Evolutionary conservation across 257 asterid genomes (phyloP).

Genomic region (Jacaranda mimosifolia): DNA sequence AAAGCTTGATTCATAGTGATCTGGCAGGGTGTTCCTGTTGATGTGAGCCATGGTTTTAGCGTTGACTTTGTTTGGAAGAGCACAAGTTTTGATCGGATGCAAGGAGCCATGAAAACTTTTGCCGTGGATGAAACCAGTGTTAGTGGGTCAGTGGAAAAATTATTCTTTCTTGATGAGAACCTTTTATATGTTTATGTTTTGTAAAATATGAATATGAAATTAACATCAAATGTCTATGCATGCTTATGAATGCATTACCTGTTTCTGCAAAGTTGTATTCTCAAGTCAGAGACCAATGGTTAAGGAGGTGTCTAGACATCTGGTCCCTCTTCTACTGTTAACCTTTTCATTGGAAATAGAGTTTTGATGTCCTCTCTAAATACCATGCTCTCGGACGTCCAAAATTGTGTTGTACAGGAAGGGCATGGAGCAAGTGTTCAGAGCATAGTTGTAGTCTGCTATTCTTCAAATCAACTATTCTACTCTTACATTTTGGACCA

Average conservation of each 20-base stretch:
- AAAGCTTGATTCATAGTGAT: constrained; percentile 32
- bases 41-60: constrained; percentile 89
- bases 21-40: constrained; percentile 92
- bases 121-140: constrained; percentile 99
- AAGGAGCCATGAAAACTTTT: constrained; percentile 99
- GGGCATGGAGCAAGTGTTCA: neutral
- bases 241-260: neutral
- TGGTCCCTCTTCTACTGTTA: neutral
- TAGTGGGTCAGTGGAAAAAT: constrained; percentile 79
- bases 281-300: constrained; percentile 3
- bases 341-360: constrained; percentile 3
- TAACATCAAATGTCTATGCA: neutral
- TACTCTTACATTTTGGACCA: neutral
- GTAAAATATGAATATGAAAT: neutral
- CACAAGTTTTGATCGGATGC: constrained; percentile 99
- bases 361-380: neutral
- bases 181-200: neutral
- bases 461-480: neutral
- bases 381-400: constrained; percentile 6
- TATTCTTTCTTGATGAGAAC: neutral
- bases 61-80: constrained; percentile 99
- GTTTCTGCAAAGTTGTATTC: neutral
- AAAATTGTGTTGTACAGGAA: no score
- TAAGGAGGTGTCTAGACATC: constrained; percentile 2
- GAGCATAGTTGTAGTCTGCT: neutral